Evolutionary conservation across 192 early-diverging fungal genomes (phyloP).

Genomic region (Mortierella antarctica): DNA sequence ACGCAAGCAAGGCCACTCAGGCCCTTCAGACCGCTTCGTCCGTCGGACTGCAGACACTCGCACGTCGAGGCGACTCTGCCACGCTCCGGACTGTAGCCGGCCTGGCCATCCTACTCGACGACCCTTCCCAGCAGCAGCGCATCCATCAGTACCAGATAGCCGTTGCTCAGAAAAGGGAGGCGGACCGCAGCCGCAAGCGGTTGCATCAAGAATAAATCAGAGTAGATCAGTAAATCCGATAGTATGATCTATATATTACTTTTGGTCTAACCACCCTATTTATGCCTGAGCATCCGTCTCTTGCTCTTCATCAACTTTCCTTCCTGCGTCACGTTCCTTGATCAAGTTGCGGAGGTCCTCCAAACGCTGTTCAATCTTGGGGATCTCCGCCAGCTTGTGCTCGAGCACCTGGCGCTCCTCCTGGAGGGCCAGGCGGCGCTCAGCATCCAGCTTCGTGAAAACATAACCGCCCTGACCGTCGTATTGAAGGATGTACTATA

Average conservation of each 20-base stretch:
- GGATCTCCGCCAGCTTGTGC: slow-evolving; percentile 79
- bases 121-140: slow-evolving; percentile 19
- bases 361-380: slow-evolving; percentile 78
- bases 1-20: not conserved
- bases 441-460: slow-evolving; percentile 90
- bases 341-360: slow-evolving; percentile 68
- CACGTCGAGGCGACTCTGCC: slow-evolving; percentile 22
- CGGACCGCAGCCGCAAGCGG: slow-evolving; percentile 10
- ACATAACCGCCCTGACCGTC: slow-evolving; percentile 97
- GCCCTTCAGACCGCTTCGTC: not conserved
- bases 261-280: not conserved
- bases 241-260: not conserved
- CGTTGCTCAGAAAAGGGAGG: not conserved
- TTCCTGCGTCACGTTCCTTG: slow-evolving; percentile 51
- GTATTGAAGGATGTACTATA: slow-evolving; percentile 84
- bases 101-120: slow-evolving; percentile 37
- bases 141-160: slow-evolving; percentile 10
- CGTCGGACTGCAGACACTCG: slow-evolving; percentile 36
- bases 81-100: slow-evolving; percentile 39
- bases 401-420: slow-evolving; percentile 91
- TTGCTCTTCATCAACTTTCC: slow-evolving; percentile 12
- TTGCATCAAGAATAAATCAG: not conserved
- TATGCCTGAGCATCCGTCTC: slow-evolving; percentile 4
- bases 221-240: not conserved
- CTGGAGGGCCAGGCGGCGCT: slow-evolving; percentile 85